Percentiles rank a stretch among this genome's conserved stretches.
These are phyloP conservation scores for Cordyceps tenuipes DNA, from an alignment of 2,329 filamentous ascomycete genomes.

Conservation along the genomic window DNA sequence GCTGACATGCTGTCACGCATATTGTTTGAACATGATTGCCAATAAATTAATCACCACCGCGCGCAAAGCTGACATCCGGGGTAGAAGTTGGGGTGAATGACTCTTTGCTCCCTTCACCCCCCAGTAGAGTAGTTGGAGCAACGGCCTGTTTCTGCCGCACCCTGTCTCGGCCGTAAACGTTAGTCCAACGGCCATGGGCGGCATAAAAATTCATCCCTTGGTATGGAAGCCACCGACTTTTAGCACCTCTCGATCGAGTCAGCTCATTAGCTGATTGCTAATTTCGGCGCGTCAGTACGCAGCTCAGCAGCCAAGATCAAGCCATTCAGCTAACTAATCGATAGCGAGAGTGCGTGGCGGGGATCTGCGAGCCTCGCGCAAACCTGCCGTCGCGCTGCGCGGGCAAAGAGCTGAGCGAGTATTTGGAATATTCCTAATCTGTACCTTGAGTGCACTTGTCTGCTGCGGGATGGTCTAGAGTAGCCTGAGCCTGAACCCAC, in stretches of 20 bases:
- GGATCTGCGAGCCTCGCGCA: not conserved
- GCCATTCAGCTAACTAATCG: slow-evolving; percentile 7
- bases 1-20: not conserved
- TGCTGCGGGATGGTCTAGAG: not conserved
- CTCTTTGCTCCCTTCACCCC: not conserved
- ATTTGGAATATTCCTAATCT: slow-evolving; percentile 9
- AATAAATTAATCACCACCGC: slow-evolving; percentile 1
- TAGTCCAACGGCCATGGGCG: not conserved
- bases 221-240: not conserved
- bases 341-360: not conserved
- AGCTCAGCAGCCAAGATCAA: slow-evolving; percentile 6
- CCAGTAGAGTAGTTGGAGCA: not conserved
- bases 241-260: not conserved
- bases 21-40: slow-evolving; percentile 9
- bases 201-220: not conserved
- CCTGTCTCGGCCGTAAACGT: not conserved
- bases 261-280: not conserved
- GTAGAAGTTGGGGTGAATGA: not conserved
- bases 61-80: not conserved
- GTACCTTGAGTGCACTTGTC: not conserved
- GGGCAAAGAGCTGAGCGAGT: not conserved
- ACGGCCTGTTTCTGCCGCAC: not conserved
- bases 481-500: not conserved
- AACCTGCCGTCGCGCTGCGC: not conserved
- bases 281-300: not conserved